Evolutionary conservation across 2,329 filamentous ascomycete species (phyloP), one percentile per base, ranked within the genome.

Genomic region (Hymenoscyphus albidus): DNA sequence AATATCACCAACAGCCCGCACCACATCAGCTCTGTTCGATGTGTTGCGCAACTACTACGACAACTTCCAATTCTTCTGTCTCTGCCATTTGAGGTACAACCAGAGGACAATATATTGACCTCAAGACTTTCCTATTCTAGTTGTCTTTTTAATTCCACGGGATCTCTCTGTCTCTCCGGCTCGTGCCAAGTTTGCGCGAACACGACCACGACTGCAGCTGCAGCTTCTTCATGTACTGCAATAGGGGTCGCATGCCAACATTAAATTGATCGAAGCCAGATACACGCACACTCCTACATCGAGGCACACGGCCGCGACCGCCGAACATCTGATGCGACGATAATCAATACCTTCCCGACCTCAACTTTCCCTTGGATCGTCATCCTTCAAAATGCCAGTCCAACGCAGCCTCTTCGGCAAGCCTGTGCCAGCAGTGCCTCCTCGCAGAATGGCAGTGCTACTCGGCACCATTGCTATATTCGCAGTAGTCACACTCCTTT

Each of bases 391-490:
- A 62, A 84, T 84, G 81, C 80, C 80, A 35, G 79, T 79, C 66
- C 79, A 80, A 70, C 78, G 77, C 68, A 77, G 76, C 57, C 35
- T 84, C 54, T 80, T 82, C 61, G 82, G 83, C 61, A 78, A 80
- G 61, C 79, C 80, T 16, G 71, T 85, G 67, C 80, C 81, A 65
- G 81, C 81, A 62, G 75, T 87, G 64, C 77, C 79, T 56, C 78
- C 84, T 27, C 82, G 83, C 58, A 83, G 82, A 62, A 75, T 86
- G 67, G 81, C 81, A 18, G 73, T 83, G 61, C 76, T 87, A 27
- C 77, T 88, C 51, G 76, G 80, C 63, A 73, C 77, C 62, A 76
- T 88, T 57, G 79, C 81, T 65, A 67, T 85, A 48, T 82, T 86
- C 69, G 83, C 82, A 65, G 71, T 87, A 64, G 78, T 83, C 69